Conservation (phyloP, 495 filamentous ascomycete species). For the Polyplosphaeria fusca region DNA sequence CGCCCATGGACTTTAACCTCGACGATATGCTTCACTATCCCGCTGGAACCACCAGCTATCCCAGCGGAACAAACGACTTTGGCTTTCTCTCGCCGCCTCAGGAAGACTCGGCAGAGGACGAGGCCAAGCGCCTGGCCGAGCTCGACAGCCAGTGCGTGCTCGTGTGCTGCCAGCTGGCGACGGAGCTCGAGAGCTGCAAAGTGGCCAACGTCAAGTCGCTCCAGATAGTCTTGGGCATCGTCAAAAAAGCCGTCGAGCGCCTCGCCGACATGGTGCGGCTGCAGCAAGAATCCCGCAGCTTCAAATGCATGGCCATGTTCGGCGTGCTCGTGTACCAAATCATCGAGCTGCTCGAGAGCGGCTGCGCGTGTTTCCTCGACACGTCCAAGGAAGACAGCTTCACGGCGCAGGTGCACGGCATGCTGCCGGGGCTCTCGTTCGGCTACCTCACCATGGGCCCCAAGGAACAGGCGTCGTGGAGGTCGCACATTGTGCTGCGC, state of each 20-base stretch:
- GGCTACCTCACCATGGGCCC: constrained; percentile 9
- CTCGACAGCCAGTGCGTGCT: constrained; percentile 15
- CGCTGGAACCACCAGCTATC: background rate
- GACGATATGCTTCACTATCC: constrained; percentile 9
- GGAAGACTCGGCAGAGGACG: background rate
- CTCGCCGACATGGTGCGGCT: background rate
- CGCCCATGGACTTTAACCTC: constrained; percentile 12
- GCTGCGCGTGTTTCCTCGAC: constrained; percentile 4
- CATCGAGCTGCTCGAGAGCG: constrained; percentile 10
- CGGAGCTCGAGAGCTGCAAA: constrained; percentile 13
- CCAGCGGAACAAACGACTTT: background rate
- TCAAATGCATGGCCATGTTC: constrained; percentile 8
- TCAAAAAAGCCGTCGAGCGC: background rate
- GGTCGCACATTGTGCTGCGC: constrained; percentile 6
- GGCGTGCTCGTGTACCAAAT: constrained; percentile 8
- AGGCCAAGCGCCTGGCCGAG: background rate
- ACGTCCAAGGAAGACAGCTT: background rate
- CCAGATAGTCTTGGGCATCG: constrained; percentile 5
- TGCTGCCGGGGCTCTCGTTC: constrained; percentile 8
- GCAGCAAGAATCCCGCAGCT: constrained; percentile 12
- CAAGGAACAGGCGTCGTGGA: constrained; percentile 12
- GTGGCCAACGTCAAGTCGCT: constrained; percentile 10
- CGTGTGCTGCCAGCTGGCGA: constrained; percentile 8
- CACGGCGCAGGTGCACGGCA: constrained; percentile 6
- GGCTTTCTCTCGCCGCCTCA: background rate